Percentiles rank a stretch among this genome's conserved stretches.
Evolutionary conservation across 331 rosid genomes (phyloP).

Genomic region (Dryas integrifolia): DNA sequence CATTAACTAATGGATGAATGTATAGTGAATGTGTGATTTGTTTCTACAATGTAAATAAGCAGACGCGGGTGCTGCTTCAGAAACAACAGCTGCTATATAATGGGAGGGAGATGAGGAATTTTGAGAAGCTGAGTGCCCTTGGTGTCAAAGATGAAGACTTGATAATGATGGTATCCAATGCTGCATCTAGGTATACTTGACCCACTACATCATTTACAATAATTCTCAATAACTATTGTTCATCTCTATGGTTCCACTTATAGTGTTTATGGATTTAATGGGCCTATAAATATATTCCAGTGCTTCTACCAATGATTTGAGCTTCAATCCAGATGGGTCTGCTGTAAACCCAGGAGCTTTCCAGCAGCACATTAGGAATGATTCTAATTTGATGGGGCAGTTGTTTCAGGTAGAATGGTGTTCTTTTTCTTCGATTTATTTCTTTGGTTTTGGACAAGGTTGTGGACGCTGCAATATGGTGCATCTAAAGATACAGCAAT

Average conservation of each 20-base stretch:
- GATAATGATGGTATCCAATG: constrained; percentile 64
- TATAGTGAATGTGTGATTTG: constrained; percentile 19
- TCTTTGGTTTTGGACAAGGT: constrained; percentile 12
- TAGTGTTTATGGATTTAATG: not conserved
- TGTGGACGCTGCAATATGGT: not conserved
- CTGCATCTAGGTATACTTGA: constrained; percentile 49
- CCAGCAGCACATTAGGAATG: constrained; percentile 76
- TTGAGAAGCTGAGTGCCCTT: constrained; percentile 64
- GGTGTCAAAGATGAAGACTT: constrained; percentile 93
- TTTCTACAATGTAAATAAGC: constrained; percentile 28
- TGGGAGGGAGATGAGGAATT: constrained; percentile 73
- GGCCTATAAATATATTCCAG: constrained; percentile 37
- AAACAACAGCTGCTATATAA: constrained; percentile 80
- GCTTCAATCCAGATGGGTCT: constrained; percentile 86
- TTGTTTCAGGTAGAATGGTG: constrained; percentile 68
- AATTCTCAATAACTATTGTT: not conserved
- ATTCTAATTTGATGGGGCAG: constrained; percentile 64
- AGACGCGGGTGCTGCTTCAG: constrained; percentile 83
- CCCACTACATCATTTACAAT: not conserved
- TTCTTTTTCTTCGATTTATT: constrained; percentile 14
- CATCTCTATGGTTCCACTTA: not conserved
- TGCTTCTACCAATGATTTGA: constrained; percentile 60
- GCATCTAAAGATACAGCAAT: not conserved
- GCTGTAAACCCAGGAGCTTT: constrained; percentile 84
- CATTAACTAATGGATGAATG: constrained; percentile 1